These are phyloP conservation scores for Arctostaphylos glauca DNA, from an alignment of 148 eudicot species.

Conservation along the genomic window DNA sequence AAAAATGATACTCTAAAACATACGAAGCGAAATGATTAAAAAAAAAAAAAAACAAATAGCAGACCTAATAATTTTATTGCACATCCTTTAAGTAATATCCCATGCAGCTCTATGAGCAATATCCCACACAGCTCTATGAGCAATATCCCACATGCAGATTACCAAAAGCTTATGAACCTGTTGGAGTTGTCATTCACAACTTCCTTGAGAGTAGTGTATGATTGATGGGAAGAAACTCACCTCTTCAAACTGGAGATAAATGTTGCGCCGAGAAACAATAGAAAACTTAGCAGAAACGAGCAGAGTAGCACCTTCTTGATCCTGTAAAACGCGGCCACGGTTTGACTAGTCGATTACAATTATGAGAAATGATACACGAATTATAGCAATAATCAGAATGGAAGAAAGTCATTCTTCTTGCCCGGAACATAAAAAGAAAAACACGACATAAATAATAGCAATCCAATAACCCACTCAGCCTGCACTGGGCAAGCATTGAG, in stretches of 20 bases:
- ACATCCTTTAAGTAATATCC: background rate
- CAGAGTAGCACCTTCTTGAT: slow-evolving; percentile 91
- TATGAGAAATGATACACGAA: background rate
- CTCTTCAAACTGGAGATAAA: slow-evolving; percentile 85
- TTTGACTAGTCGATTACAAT: background rate
- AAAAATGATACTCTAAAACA: background rate
- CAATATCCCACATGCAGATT: background rate
- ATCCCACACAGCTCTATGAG: background rate
- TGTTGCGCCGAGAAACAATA: slow-evolving; percentile 64
- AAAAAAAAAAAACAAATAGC: background rate
- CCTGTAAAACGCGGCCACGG: slow-evolving; percentile 37
- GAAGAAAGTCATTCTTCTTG: background rate
- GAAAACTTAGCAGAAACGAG: slow-evolving; percentile 88
- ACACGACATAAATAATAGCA: background rate
- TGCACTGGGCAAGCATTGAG: background rate
- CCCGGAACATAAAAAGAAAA: background rate
- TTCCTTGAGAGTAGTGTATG: background rate
- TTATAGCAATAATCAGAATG: background rate
- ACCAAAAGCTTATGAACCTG: background rate
- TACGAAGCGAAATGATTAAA: background rate
- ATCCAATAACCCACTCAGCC: background rate
- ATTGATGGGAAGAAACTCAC: slow-evolving; percentile 27
- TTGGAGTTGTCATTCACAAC: background rate
- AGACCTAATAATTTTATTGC: background rate
- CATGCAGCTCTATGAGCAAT: background rate